A percentile compares a stretch with the other conserved stretches of the same genome.
These are phyloP conservation scores for Schizophyllum amplum DNA, from an alignment of 1,284 basidiomycete genomes.

Conservation along the genomic window DNA sequence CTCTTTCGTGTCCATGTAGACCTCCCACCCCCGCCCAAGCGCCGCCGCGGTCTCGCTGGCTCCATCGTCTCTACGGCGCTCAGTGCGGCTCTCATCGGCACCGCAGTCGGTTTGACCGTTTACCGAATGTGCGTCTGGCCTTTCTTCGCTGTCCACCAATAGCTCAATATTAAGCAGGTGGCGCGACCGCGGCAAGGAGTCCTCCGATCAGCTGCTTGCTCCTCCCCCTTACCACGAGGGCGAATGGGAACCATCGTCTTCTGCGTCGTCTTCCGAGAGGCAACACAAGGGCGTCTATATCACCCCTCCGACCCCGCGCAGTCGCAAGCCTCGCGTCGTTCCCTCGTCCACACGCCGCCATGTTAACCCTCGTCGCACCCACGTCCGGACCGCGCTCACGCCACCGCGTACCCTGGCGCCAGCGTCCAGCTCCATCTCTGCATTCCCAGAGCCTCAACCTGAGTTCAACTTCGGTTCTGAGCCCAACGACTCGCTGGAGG, in stretches of 20 bases:
- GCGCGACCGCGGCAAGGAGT: conserved; percentile 60
- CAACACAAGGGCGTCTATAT: conserved; percentile 17
- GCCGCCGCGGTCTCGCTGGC: conserved; percentile 61
- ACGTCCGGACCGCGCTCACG: conserved; percentile 10
- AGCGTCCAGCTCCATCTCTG: conserved; percentile 7
- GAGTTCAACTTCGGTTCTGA: conserved; percentile 18
- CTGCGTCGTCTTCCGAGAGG: conserved; percentile 11
- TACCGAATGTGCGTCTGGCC: conserved; percentile 61
- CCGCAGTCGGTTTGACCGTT: conserved; percentile 74
- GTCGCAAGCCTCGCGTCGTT: conserved; percentile 12
- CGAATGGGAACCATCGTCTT: conserved; percentile 32
- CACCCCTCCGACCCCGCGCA: conserved; percentile 18
- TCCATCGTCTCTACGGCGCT: conserved; percentile 73
- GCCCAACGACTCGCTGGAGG: conserved; percentile 25
- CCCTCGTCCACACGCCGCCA: conserved; percentile 17
- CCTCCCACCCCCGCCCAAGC: conserved; percentile 36
- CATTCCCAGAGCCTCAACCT: conserved; percentile 19
- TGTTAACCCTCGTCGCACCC: conserved; percentile 13
- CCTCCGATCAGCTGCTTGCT: conserved; percentile 25
- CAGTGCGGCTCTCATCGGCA: conserved; percentile 73
- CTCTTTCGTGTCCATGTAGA: conserved; percentile 35
- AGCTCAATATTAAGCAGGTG: conserved; percentile 30
- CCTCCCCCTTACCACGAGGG: conserved; percentile 61
- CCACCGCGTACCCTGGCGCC: conserved; percentile 10
- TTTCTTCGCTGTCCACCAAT: conserved; percentile 1